Conservation (phyloP, 2,329 filamentous ascomycete species). For the Ceratocystiopsis minuta region DNA sequence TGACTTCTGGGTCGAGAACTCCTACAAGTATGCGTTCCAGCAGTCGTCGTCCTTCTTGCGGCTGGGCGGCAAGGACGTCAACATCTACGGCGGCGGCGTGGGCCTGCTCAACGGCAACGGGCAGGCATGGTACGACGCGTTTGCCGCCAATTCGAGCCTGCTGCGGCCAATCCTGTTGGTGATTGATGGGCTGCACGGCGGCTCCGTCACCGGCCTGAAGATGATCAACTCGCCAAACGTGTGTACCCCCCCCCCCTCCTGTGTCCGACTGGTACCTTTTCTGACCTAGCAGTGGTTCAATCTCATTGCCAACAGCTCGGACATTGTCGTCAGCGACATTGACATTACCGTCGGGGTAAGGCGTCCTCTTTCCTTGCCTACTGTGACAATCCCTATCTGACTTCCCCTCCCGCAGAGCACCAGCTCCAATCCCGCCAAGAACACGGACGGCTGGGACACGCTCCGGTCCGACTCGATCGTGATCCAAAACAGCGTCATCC, state of each 20-base stretch:
- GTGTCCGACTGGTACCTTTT: too few species aligned
- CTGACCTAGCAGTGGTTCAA: slow-evolving; percentile 36
- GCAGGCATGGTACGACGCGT: slow-evolving; percentile 46
- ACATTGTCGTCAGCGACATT: slow-evolving; percentile 44
- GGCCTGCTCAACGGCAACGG: slow-evolving; percentile 40
- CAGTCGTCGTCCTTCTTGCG: slow-evolving; percentile 50
- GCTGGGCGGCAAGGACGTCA: slow-evolving; percentile 47
- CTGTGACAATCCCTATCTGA: too few species aligned
- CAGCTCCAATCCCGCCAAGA: slow-evolving; percentile 38
- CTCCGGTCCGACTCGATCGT: slow-evolving; percentile 41
- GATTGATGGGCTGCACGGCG: slow-evolving; percentile 36
- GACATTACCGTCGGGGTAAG: slow-evolving; percentile 35
- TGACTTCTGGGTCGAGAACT: slow-evolving; percentile 46
- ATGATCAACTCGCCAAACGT: slow-evolving; percentile 25
- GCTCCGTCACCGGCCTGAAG: slow-evolving; percentile 36
- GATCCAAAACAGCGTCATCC: slow-evolving; percentile 44
- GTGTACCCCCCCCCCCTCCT: too few species aligned
- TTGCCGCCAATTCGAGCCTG: slow-evolving; percentile 36
- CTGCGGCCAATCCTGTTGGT: slow-evolving; percentile 43
- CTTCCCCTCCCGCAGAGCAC: slow-evolving; percentile 6
- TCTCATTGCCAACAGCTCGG: slow-evolving; percentile 39
- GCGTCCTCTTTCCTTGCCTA: too few species aligned
- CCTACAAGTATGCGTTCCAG: slow-evolving; percentile 45
- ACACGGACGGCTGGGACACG: slow-evolving; percentile 45
- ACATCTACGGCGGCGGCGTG: slow-evolving; percentile 37